A percentile compares a stretch with the other conserved stretches of the same genome.
Conservation (phyloP, 768 basidiomycete species). For the Termitomyces sp. region DNA sequence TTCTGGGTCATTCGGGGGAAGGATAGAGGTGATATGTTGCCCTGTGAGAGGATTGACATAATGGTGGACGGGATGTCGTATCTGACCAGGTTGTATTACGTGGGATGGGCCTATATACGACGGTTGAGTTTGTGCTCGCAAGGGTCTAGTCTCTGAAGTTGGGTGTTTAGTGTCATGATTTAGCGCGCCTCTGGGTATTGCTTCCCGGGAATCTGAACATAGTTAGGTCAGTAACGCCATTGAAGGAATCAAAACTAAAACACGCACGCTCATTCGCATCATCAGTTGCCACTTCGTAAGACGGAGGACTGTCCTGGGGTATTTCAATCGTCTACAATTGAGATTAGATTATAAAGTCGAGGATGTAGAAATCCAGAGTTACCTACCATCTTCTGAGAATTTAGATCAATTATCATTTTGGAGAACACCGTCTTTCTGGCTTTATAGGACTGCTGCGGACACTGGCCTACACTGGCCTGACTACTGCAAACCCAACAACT, state of each 20-base stretch:
- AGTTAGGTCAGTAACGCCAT: not conserved
- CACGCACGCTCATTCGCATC: slow-evolving; percentile 25
- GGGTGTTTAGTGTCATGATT: slow-evolving; percentile 9
- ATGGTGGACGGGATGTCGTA: slow-evolving; percentile 55
- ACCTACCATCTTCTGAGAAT: slow-evolving; percentile 22
- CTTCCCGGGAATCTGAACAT: not conserved
- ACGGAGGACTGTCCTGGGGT: slow-evolving; percentile 42
- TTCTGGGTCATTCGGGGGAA: slow-evolving; percentile 77
- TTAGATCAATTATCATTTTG: slow-evolving; percentile 26
- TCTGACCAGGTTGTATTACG: slow-evolving; percentile 10
- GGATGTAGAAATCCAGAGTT: not conserved
- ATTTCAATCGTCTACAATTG: slow-evolving; percentile 11
- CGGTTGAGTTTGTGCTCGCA: not conserved
- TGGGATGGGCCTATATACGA: slow-evolving; percentile 20
- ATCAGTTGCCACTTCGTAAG: slow-evolving; percentile 40
- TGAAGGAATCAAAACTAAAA: not conserved
- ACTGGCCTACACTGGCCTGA: too few relatives aligned
- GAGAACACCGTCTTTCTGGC: not conserved
- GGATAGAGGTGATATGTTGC: slow-evolving; percentile 53
- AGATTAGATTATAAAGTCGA: not conserved
- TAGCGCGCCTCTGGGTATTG: not conserved
- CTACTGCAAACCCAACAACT: too few relatives aligned
- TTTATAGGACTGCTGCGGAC: slow-evolving; percentile 12
- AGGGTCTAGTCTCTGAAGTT: slow-evolving; percentile 1
- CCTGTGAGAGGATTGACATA: slow-evolving; percentile 63